Conservation (phyloP, 306 rosid genomes). For the Acacia acuminata region DNA sequence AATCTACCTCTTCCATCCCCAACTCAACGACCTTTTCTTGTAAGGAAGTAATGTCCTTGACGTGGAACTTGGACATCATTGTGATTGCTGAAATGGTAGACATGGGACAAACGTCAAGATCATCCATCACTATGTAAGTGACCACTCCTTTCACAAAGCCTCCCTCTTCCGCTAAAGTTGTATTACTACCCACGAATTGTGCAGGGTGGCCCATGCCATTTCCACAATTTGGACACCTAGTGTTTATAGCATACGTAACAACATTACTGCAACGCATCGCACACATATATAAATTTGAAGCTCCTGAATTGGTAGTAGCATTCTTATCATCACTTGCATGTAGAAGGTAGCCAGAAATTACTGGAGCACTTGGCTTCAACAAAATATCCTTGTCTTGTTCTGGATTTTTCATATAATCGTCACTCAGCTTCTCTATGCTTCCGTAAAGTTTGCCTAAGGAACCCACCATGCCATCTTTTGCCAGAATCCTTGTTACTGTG, state of each 20-base stretch:
- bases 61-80: slow-evolving; percentile 27
- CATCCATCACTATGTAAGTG: slow-evolving; percentile 52
- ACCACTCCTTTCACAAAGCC: slow-evolving; percentile 41
- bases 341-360: not conserved
- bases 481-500: not conserved
- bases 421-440: slow-evolving; percentile 38
- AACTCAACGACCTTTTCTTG: slow-evolving; percentile 38
- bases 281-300: not conserved
- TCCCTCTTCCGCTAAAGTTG: not conserved
- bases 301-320: not conserved
- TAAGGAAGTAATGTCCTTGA: slow-evolving; percentile 29
- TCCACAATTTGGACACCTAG: not conserved
- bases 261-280: not conserved
- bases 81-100: slow-evolving; percentile 42
- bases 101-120: slow-evolving; percentile 40
- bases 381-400: slow-evolving; percentile 17
- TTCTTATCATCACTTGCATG: not conserved
- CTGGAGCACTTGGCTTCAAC: slow-evolving; percentile 22
- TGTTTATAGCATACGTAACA: not conserved
- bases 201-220: not conserved
- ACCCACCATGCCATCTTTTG: slow-evolving; percentile 11
- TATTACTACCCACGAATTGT: not conserved
- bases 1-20: slow-evolving; percentile 32
- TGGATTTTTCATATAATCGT: slow-evolving; percentile 36
- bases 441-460: slow-evolving; percentile 41